phyloP scores from a whole-genome alignment of 495 filamentous ascomycete genomes.

The Cercophora scortea region DNA sequence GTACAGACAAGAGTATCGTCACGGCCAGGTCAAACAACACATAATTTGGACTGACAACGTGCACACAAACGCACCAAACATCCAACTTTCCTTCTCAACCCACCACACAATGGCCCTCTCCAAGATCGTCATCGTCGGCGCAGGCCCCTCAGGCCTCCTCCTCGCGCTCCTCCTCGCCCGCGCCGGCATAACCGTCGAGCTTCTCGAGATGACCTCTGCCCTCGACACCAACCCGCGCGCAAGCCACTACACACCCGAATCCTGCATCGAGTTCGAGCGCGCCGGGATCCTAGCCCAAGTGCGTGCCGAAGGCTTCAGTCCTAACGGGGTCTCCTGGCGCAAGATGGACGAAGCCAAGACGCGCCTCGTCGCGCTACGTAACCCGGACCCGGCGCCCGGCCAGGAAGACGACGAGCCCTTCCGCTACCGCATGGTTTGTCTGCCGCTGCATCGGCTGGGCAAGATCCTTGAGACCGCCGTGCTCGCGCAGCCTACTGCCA shows the following conservation, averaged over 20 bases:
- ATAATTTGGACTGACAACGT: not conserved
- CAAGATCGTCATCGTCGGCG: conserved; percentile 47
- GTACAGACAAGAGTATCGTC: not conserved
- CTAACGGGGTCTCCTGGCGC: conserved; percentile 41
- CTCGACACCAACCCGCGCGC: conserved; percentile 50
- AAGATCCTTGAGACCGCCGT: conserved; percentile 12
- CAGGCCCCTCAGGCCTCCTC: conserved; percentile 50
- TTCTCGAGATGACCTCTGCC: conserved; percentile 42
- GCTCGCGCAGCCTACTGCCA: conserved; percentile 1
- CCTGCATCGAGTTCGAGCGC: conserved; percentile 36
- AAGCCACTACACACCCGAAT: conserved; percentile 41
- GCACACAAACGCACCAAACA: not conserved
- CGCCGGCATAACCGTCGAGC: conserved; percentile 41
- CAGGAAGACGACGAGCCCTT: conserved; percentile 15
- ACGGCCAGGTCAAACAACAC: not conserved
- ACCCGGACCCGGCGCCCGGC: conserved; percentile 1
- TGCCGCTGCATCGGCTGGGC: conserved; percentile 39
- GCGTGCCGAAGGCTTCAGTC: conserved; percentile 29
- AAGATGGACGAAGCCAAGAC: conserved; percentile 31
- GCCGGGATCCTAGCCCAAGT: conserved; percentile 44
- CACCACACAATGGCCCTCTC: conserved; percentile 7
- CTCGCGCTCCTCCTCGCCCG: conserved; percentile 47
- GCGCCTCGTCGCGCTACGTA: conserved; percentile 16
- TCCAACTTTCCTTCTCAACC: too few relatives aligned
- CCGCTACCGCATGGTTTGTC: conserved; percentile 38